Evolutionary conservation across 2,329 filamentous ascomycete species (phyloP).

Genomic region (Ramularia collo-cygni): DNA sequence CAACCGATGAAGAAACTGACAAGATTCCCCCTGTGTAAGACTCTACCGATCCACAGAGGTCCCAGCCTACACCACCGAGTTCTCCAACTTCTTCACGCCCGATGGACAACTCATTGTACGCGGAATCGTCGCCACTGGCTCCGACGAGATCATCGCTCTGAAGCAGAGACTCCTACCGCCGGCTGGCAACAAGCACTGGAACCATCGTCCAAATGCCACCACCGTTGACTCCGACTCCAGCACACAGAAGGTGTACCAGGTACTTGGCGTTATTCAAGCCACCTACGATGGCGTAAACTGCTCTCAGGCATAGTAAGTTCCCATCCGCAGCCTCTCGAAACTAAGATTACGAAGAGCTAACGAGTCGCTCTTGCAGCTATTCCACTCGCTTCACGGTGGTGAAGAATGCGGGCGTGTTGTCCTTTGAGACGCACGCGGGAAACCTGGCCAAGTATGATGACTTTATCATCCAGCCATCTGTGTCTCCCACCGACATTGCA

Average conservation of each 20-base stretch:
- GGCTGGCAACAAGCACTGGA: conserved; percentile 12
- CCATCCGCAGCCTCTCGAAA: neutral
- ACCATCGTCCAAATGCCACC: conserved; percentile 10
- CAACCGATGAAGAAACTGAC: too few relatives aligned
- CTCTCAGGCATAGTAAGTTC: conserved; percentile 10
- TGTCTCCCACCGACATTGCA: conserved; percentile 7
- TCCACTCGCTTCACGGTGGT: conserved; percentile 8
- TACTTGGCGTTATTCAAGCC: conserved; percentile 8
- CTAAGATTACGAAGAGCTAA: neutral
- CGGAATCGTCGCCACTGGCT: conserved; percentile 5
- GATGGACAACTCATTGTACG: conserved; percentile 11
- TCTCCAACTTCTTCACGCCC: conserved; percentile 13
- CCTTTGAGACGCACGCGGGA: conserved; percentile 2
- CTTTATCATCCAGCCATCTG: conserved; percentile 5
- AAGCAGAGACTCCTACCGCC: conserved; percentile 9
- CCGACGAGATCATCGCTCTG: conserved; percentile 8
- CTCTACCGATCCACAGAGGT: conserved; percentile 9
- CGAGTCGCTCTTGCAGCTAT: conserved; percentile 2
- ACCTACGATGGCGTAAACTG: conserved; percentile 13
- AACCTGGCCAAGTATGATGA: conserved; percentile 11
- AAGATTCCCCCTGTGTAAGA: too few relatives aligned
- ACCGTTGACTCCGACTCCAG: conserved; percentile 6
- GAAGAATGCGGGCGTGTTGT: conserved; percentile 5
- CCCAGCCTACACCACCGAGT: conserved; percentile 7
- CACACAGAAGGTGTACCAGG: conserved; percentile 8